These are phyloP conservation scores for Moesziomyces aphidis DNA, from an alignment of 1,284 basidiomycete genomes.

Conservation along the genomic window DNA sequence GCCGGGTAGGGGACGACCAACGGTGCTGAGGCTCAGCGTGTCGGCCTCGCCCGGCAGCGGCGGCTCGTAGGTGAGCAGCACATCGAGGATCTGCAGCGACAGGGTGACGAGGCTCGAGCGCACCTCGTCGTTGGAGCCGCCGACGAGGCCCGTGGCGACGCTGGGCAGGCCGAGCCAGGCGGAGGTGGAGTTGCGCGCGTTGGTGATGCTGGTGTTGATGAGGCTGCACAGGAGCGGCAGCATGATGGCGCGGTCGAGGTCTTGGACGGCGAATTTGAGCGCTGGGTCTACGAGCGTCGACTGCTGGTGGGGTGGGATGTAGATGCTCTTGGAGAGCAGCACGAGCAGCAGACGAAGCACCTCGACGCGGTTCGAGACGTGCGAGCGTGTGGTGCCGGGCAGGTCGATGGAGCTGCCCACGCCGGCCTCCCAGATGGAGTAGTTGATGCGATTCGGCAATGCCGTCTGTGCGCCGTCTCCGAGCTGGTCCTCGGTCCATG, in stretches of 20 bases:
- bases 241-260: constrained; percentile 50
- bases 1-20: constrained; percentile 21
- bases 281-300: constrained; percentile 29
- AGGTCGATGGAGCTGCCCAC: constrained; percentile 62
- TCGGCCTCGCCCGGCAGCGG: constrained; percentile 30
- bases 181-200: constrained; percentile 36
- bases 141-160: constrained; percentile 23
- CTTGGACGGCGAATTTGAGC: constrained; percentile 42
- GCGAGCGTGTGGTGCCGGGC: constrained; percentile 37
- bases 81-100: constrained; percentile 58
- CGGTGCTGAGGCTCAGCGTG: constrained; percentile 34
- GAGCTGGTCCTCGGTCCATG: constrained; percentile 63
- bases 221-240: constrained; percentile 64
- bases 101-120: constrained; percentile 42
- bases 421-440: constrained; percentile 64
- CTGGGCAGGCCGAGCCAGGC: constrained; percentile 40
- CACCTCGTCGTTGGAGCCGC: constrained; percentile 41
- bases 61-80: constrained; percentile 55
- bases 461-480: constrained; percentile 4
- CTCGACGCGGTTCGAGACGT: constrained; percentile 58
- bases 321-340: constrained; percentile 63
- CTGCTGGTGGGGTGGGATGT: constrained; percentile 48
- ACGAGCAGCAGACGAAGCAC: constrained; percentile 60
- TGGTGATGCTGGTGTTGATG: constrained; percentile 58
- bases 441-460: constrained; percentile 19